phyloP scores from a whole-genome alignment of 768 basidiomycete genomes.

The Pleurotus sapidus region DNA sequence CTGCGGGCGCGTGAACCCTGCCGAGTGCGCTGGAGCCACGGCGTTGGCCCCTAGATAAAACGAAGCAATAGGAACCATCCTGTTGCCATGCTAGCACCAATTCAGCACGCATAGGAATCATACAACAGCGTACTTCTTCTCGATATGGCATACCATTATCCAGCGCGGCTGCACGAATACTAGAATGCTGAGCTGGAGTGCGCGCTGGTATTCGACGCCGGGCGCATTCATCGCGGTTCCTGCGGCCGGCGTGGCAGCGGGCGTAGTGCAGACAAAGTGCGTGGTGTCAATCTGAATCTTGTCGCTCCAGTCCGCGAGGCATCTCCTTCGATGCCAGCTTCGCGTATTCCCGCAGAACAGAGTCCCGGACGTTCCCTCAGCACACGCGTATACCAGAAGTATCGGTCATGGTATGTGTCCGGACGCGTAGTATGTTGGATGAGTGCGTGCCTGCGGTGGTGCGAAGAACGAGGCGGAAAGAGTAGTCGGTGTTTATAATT shows the following conservation, averaged over 20 bases:
- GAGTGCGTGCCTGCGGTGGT: conserved; percentile 91
- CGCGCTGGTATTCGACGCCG: conserved; percentile 91
- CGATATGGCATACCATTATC: conserved; percentile 85
- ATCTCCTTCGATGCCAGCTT: conserved; percentile 81
- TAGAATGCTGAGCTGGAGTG: conserved; percentile 89
- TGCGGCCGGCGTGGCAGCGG: conserved; percentile 62
- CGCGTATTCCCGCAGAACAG: conserved; percentile 71
- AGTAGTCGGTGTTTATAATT: conserved; percentile 82
- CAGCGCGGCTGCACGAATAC: conserved; percentile 94
- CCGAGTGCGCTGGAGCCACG: conserved; percentile 36
- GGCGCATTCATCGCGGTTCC: conserved; percentile 57
- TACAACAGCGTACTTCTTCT: conserved; percentile 70
- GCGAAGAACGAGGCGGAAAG: conserved; percentile 90
- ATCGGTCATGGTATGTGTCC: conserved; percentile 93
- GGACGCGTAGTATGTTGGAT: conserved; percentile 78
- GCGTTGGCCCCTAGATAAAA: conserved; percentile 76
- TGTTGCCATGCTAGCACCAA: conserved; percentile 21
- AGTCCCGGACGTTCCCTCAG: conserved; percentile 87
- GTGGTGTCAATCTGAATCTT: conserved; percentile 97
- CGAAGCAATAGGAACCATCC: conserved; percentile 83
- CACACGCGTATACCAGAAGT: conserved; percentile 94
- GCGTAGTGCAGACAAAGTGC: conserved; percentile 95
- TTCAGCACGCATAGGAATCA: neutral
- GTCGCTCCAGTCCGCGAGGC: conserved; percentile 87
- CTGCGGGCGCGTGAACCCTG: conserved; percentile 56